Evolutionary conservation across 108 stramenopile genomes (phyloP), one percentile per base, ranked within the genome.

Genomic region (Cyclotella distinguenda): DNA sequence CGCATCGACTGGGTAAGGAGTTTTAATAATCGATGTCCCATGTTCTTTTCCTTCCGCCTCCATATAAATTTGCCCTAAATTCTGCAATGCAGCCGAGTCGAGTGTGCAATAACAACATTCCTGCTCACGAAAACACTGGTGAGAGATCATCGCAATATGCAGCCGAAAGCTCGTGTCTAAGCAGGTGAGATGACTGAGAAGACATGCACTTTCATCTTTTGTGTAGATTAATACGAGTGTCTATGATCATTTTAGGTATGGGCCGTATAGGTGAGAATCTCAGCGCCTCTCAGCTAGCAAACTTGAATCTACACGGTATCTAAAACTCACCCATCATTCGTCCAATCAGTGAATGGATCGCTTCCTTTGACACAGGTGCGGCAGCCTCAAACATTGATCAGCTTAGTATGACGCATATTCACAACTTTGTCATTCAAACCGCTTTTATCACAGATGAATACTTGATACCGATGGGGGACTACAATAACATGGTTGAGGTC

Each of bases 281-380:
- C n/a, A n/a, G n/a, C n/a, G n/a, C n/a, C n/a, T n/a, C n/a, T n/a
- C n/a, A n/a, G n/a, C n/a, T n/a, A n/a, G n/a, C n/a, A n/a, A n/a
- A n/a, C n/a, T n/a, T n/a, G n/a, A n/a, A n/a, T n/a, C n/a, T n/a
- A n/a, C n/a, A n/a, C n/a, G n/a, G n/a, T n/a, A n/a, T n/a, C n/a
- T n/a, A n/a, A n/a, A n/a, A n/a, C n/a, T n/a, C n/a, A n/a, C n/a
- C n/a, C n/a, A n/a, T n/a, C n/a, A n/a, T n/a, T n/a, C n/a, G n/a
- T n/a, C n/a, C n/a, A n/a, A n/a, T n/a, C n/a, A n/a, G 84, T 27
- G 85, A 91, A 72, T 91, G 89, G 89, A 78, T 91, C 62, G 77
- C 86, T 19, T 70, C 80, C 38, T 60, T 91, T 25, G 89, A 91
- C 43, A 79, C 83, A 35, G 64, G 64, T 58, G 39, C n/a, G n/a